Evolutionary conservation across 78 protist species (phyloP).

Genomic region (Speleostelium caveatum): DNA sequence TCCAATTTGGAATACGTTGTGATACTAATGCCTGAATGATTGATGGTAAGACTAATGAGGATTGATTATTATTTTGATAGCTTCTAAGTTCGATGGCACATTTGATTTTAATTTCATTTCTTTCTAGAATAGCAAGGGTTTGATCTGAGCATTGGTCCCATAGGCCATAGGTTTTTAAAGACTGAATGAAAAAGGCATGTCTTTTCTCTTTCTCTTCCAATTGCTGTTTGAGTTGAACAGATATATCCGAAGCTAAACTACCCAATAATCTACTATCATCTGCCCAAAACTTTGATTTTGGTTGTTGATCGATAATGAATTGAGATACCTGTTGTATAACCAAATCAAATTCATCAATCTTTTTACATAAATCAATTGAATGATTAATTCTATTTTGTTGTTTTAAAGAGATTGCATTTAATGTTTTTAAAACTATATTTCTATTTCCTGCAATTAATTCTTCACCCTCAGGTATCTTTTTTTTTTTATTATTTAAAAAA

Average conservation of each 20-base stretch:
- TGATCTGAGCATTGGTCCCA: neutral
- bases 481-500: too few species aligned
- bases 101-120: constrained; percentile 5
- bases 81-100: constrained; percentile 28
- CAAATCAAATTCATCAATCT: neutral
- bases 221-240: constrained; percentile 52
- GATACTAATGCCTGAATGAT: constrained; percentile 14
- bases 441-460: constrained; percentile 8
- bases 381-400: constrained; percentile 2
- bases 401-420: constrained; percentile 30
- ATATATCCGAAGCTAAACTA: constrained; percentile 17
- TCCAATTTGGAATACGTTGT: constrained; percentile 46
- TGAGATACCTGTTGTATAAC: constrained; percentile 4
- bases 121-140: neutral
- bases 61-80: constrained; percentile 35
- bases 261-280: constrained; percentile 7
- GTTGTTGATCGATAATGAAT: constrained; percentile 31
- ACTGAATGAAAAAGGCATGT: neutral
- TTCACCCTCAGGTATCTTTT: constrained; percentile 18
- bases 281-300: constrained; percentile 51
- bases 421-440: constrained; percentile 30
- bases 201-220: constrained; percentile 64
- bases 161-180: neutral
- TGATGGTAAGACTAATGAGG: neutral
- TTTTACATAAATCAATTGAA: neutral